These are phyloP conservation scores for Trypanosomatidae sp. DNA, from an alignment of 208 protist genomes.

Conservation along the genomic window DNA sequence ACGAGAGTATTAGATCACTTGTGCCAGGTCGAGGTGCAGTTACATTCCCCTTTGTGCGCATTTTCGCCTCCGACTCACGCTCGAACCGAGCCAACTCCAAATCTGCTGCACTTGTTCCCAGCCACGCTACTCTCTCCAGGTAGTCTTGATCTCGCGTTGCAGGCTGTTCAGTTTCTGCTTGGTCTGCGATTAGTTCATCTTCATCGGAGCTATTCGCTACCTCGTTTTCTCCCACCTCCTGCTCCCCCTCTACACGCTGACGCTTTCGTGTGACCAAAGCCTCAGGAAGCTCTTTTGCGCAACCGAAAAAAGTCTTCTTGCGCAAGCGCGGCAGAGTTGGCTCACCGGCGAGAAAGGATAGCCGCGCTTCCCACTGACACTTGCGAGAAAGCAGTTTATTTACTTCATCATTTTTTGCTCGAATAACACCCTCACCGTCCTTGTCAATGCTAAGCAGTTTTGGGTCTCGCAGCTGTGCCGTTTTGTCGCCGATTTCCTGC, in stretches of 20 bases:
- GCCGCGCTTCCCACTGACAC: constrained; percentile 60
- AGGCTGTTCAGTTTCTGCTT: constrained; percentile 3
- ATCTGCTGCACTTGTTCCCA: constrained; percentile 23
- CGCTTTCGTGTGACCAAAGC: constrained; percentile 30
- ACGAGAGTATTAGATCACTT: constrained; percentile 20
- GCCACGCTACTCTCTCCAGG: constrained; percentile 19
- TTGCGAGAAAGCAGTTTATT: constrained; percentile 67
- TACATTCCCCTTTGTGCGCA: constrained; percentile 2
- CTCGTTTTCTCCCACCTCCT: neutral
- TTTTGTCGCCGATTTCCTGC: constrained; percentile 75
- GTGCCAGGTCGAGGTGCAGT: neutral
- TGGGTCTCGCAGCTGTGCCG: constrained; percentile 54
- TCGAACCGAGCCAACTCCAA: constrained; percentile 30
- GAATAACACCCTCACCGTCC: constrained; percentile 70
- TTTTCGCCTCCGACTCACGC: constrained; percentile 28
- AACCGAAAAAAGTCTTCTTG: constrained; percentile 75
- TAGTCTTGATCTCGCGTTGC: constrained; percentile 12
- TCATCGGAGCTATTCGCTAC: constrained; percentile 6
- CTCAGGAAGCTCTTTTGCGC: constrained; percentile 71
- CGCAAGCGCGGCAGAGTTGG: constrained; percentile 1
- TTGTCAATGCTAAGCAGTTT: constrained; percentile 64
- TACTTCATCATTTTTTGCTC: constrained; percentile 77
- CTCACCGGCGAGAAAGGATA: constrained; percentile 29
- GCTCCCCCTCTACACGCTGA: neutral
- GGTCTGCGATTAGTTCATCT: neutral